Evolutionary conservation across 148 eudicot species (phyloP), one percentile per base, ranked within the genome.

Genomic region (Diospyros lotus): DNA sequence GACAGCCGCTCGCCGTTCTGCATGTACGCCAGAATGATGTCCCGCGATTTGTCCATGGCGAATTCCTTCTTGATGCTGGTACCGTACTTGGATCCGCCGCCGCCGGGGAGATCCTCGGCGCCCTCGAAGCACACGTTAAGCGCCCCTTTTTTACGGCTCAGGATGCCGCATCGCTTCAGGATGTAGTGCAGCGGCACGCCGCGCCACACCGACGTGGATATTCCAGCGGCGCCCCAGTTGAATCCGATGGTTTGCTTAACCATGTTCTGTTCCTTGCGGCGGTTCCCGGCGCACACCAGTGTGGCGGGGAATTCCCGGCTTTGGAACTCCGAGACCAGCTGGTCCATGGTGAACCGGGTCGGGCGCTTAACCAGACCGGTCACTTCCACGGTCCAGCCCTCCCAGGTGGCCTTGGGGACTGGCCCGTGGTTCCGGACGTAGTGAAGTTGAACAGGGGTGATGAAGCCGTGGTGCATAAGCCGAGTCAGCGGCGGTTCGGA

Each of bases 371-470:
- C 96, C 41, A 95, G 68, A 1, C 98, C 98, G 56, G 86, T 82
- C 1, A 95, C 82, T 74, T 95, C 98, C 2, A 95, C 80, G 68
- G 87, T 81, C 98, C 98, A 95, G 63, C 84, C 86, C 1, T 85
- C 91, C 91, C 93, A 95, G 5, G 73, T 58, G 6, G 85, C 92
- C 3, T 69, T 79, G 0, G 97, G 97, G 71, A 95, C 98, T 1
- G 90, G 73, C 0, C 98, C 98, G 81, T 95, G 98, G 84, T 92
- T 95, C 9, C 98, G 88, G 56, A 95, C 98, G 73, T 95, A 95
- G 81, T 95, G 98, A 63, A 95, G 84, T 1, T 96, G 94, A 13
- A 83, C 98, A 4, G 98, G 97, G 18, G 98, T 95, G 13, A 95
- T 87, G 88, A 95, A 95, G 13, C 98, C 97, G 79, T 87, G 91